Evolutionary conservation across 2,329 filamentous ascomycete genomes (phyloP).

Genomic region (Dothidotthia symphoricarpi): DNA sequence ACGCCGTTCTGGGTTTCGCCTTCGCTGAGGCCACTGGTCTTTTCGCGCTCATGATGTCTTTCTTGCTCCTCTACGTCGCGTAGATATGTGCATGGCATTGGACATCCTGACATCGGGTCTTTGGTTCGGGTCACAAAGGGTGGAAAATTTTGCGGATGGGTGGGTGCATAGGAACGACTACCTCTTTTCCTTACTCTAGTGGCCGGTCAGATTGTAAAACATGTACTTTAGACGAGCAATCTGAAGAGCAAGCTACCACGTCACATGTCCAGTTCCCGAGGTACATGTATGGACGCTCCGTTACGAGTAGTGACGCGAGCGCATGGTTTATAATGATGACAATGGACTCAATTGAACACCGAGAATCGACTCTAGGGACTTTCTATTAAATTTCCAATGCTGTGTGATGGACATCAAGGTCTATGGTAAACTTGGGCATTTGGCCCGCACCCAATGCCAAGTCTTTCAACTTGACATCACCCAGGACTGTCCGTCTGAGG

Average conservation of each 20-base stretch:
- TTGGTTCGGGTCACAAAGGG: conserved; percentile 34
- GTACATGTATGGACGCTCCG: conserved; percentile 21
- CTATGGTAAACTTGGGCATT: conserved; percentile 21
- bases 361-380: conserved; percentile 19
- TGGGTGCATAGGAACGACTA: conserved; percentile 43
- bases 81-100: conserved; percentile 40
- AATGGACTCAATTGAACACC: conserved; percentile 30
- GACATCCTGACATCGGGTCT: conserved; percentile 36
- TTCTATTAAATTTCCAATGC: conserved; percentile 11
- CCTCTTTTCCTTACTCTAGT: conserved; percentile 40
- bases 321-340: conserved; percentile 20
- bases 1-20: conserved; percentile 93
- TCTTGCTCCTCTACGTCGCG: conserved; percentile 45
- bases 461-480: conserved; percentile 14
- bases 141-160: conserved; percentile 41
- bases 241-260: conserved; percentile 44
- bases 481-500: not conserved
- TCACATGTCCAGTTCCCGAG: conserved; percentile 29
- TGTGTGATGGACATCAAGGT: conserved; percentile 24
- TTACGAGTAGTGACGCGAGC: conserved; percentile 27
- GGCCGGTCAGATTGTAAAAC: conserved; percentile 46
- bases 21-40: conserved; percentile 87
- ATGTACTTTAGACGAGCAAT: conserved; percentile 46
- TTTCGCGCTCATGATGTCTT: conserved; percentile 55
- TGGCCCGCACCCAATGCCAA: conserved; percentile 22